Percentiles rank a stretch among this genome's conserved stretches.
phyloP scores from a whole-genome alignment of 2,329 filamentous ascomycete species.

The Botryotinia globosa region DNA sequence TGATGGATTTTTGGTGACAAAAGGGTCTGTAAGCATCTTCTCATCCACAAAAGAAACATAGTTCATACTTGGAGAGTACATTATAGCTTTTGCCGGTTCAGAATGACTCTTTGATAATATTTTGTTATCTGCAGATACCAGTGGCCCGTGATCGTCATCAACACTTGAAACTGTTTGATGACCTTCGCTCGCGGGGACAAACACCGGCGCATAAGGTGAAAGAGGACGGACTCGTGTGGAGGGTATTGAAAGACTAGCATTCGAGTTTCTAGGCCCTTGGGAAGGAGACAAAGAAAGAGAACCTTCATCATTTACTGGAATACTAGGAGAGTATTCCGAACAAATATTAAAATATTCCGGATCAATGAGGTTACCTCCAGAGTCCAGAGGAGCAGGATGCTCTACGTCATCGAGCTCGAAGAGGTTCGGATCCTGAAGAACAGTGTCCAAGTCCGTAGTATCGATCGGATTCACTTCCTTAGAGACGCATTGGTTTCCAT shows the following conservation, averaged over 20 bases:
- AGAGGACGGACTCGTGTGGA: neutral
- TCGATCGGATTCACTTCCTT: neutral
- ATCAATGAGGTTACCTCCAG: neutral
- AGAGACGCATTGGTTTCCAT: too few relatives aligned
- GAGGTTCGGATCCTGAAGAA: accelerated
- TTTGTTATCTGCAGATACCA: neutral
- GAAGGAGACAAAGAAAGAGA: neutral
- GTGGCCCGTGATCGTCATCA: neutral
- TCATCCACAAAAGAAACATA: neutral
- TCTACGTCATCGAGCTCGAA: neutral
- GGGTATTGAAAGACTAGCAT: neutral
- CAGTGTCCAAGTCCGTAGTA: neutral
- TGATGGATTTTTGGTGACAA: neutral
- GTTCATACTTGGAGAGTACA: neutral
- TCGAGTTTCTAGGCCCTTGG: neutral
- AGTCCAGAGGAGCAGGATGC: neutral
- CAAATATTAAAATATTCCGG: neutral
- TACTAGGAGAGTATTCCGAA: neutral
- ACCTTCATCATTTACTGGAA: neutral
- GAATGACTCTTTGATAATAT: neutral
- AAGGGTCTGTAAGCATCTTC: neutral
- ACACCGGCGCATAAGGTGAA: neutral
- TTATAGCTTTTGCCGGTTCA: neutral
- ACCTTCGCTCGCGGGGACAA: neutral
- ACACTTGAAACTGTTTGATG: neutral